Base-by-base conservation (phyloP, 2,329 filamentous ascomycete species). In the Xylaria polymorpha region DNA sequence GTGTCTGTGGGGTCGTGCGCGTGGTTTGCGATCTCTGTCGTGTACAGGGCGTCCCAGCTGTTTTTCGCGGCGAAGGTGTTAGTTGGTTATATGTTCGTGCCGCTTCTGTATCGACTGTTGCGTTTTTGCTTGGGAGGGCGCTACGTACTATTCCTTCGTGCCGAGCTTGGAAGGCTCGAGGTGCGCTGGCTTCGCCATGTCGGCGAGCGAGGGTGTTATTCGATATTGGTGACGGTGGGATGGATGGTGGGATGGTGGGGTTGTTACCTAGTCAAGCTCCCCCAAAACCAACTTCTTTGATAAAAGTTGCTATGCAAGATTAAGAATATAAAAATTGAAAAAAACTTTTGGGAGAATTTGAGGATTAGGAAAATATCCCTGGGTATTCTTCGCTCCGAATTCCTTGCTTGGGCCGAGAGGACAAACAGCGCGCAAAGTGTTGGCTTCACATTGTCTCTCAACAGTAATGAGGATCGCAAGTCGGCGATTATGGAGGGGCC, bases 71-170 rank as follows among this genome's bases (percentile, higher is more conserved):
- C 29, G 25, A 44, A 6, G 62, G 62, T 68, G 39, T 37, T 48
- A 4, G 25, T 41, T 41, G 15, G 14, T 56, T 53, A 48, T 51
- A 20, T 22, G 43, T 32, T 29, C 25, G 25, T 29, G 25, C 4
- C 25, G 25, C 25, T 29, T 29, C 25, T 4, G 25, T 29, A 29
- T 29, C 25, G 25, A 29, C 4, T 29, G 25, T 29, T 29, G 25
- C 25, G 25, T 29, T 29, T 29, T 29, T 29, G 2, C 25, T 29
- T 29, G 25, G 25, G 25, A 29, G 25, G 60, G 56, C 22, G 48
- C 55, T 29, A 85, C 89, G 75, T 84, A 97, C 94, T 97, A 97
- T 85, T 95, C 91, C 81, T 94, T 97, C 37, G 94, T 97, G 60
- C 95, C 95, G 37, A 98, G 88, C 79, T 87, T 82, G 78, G 85